Evolutionary conservation across 73 alveolate genomes (phyloP).

Genomic region (Durusdinium trenchii): DNA sequence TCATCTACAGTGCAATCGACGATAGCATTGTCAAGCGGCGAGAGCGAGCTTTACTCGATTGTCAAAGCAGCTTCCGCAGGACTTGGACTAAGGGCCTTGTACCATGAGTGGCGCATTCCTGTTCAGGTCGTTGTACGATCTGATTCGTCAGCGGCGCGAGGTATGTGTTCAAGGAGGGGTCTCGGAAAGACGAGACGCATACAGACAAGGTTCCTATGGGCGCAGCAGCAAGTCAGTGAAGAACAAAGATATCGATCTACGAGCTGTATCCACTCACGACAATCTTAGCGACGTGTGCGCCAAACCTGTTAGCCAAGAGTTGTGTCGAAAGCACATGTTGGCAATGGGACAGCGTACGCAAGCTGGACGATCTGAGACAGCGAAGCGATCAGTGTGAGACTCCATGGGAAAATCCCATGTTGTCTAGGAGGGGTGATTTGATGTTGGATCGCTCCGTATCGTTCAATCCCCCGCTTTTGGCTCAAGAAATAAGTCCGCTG

Average conservation of each 20-base stretch:
- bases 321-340: neutral
- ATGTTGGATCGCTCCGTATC: no score
- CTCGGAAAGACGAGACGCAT: conserved; percentile 30
- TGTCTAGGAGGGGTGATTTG: no score
- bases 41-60: conserved; percentile 21
- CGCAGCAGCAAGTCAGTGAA: neutral
- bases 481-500: no score
- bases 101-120: neutral
- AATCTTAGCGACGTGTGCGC: conserved; percentile 15
- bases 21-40: conserved; percentile 9
- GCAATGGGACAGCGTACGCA: neutral
- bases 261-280: neutral
- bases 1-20: neutral
- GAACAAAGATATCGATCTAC: neutral
- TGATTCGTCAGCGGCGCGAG: conserved; percentile 21
- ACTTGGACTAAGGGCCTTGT: conserved; percentile 12
- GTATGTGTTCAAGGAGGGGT: neutral
- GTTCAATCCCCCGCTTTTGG: no score
- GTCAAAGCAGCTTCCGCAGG: neutral
- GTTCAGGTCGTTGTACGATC: neutral
- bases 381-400: neutral
- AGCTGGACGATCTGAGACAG: neutral
- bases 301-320: neutral
- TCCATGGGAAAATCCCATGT: no score
- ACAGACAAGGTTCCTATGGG: conserved; percentile 29